Percentiles rank a stretch among this genome's conserved stretches.
phyloP scores from a whole-genome alignment of 192 early-diverging fungal species.

The Rhizophagus prolifer region DNA sequence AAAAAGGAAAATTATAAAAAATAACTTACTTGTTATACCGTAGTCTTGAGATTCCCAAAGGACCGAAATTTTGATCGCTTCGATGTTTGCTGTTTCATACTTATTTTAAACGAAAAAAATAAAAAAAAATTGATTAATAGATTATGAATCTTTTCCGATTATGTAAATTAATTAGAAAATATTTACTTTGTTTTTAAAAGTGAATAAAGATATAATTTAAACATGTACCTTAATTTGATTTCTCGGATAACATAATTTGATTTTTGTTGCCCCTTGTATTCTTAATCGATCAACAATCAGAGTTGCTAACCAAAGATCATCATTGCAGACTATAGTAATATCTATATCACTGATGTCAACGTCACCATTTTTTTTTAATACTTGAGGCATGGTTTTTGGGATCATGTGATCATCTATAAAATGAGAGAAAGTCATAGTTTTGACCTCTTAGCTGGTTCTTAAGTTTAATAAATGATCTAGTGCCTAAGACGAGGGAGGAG shows the following conservation, averaged over 20 bases:
- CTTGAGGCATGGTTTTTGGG: not conserved
- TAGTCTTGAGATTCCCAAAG: not conserved
- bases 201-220: not conserved
- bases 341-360: conserved; percentile 1
- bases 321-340: not conserved
- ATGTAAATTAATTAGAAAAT: no score
- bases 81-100: not conserved
- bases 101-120: no score
- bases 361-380: no score
- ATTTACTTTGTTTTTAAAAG: no score
- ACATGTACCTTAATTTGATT: not conserved
- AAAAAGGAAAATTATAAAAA: not conserved
- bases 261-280: not conserved
- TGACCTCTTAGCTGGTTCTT: no score
- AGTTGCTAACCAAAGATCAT: not conserved
- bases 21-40: not conserved
- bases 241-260: not conserved
- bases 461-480: no score
- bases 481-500: no score
- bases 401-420: no score
- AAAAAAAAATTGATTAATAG: no score
- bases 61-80: not conserved
- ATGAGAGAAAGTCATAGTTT: no score
- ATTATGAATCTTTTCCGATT: no score
- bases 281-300: not conserved